A percentile compares a stretch with the other conserved stretches of the same genome.
Conservation (phyloP, 352 stramenopile species). For the Pilasporangium apinafurcum region DNA sequence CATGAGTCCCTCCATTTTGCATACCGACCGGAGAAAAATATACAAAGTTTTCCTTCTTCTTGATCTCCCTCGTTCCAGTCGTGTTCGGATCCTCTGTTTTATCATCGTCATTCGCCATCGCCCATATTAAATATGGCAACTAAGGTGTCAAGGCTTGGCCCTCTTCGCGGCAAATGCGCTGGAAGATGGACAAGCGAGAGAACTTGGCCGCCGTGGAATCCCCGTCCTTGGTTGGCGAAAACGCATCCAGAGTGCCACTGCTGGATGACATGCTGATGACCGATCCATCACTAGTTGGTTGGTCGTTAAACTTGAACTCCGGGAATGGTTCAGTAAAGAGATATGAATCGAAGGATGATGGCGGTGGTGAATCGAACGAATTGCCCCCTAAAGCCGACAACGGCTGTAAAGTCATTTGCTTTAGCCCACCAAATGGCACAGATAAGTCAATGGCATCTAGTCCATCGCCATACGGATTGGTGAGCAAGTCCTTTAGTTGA, state of each 20-base stretch:
- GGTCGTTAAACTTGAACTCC: conserved; percentile 22
- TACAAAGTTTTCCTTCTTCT: background rate
- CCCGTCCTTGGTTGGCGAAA: conserved; percentile 24
- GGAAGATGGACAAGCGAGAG: conserved; percentile 76
- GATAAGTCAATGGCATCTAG: conserved; percentile 57
- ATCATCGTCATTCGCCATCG: too few species aligned
- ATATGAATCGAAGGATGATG: conserved; percentile 10
- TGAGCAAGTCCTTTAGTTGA: conserved; percentile 39
- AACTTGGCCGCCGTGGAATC: conserved; percentile 36
- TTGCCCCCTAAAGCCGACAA: conserved; percentile 35
- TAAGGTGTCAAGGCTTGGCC: conserved; percentile 11
- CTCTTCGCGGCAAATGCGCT: conserved; percentile 76
- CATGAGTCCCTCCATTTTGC: too few species aligned
- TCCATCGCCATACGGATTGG: conserved; percentile 63
- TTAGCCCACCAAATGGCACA: conserved; percentile 56
- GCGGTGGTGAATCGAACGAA: conserved; percentile 17
- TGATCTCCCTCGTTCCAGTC: too few species aligned
- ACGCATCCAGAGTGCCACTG: conserved; percentile 18
- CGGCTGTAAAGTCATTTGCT: conserved; percentile 51
- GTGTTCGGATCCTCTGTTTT: too few species aligned
- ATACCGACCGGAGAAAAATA: background rate
- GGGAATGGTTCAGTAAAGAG: conserved; percentile 49
- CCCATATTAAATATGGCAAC: background rate
- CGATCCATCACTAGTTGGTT: conserved; percentile 17
- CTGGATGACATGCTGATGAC: conserved; percentile 16